These are phyloP conservation scores for Pueraria montana DNA, from an alignment of 306 rosid species.

Conservation along the genomic window DNA sequence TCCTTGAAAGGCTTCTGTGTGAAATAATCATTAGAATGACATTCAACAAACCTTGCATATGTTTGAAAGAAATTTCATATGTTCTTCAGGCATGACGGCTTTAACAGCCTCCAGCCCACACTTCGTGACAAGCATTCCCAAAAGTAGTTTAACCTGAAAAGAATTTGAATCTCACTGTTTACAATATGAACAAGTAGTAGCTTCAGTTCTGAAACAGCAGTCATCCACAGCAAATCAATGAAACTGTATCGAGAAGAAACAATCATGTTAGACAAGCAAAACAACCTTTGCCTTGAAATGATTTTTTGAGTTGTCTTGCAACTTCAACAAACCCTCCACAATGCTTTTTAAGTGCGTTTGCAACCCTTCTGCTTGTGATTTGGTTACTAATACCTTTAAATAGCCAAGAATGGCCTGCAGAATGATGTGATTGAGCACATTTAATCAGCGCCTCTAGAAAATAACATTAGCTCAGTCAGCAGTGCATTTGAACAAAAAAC, in stretches of 20 bases:
- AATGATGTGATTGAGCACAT: conserved; percentile 27
- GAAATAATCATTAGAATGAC: neutral
- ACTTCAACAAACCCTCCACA: conserved; percentile 87
- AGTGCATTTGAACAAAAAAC: conserved; percentile 29
- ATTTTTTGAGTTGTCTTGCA: conserved; percentile 86
- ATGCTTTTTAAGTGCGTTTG: conserved; percentile 71
- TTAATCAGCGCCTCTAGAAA: neutral
- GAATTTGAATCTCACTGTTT: conserved; percentile 19
- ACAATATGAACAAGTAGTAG: conserved; percentile 29
- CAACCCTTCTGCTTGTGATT: conserved; percentile 82
- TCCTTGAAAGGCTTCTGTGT: conserved; percentile 3
- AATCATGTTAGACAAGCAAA: conserved; percentile 8
- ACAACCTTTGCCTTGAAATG: conserved; percentile 89
- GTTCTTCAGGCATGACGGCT: conserved; percentile 93
- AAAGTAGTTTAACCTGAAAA: conserved; percentile 80
- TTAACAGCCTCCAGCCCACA: conserved; percentile 91
- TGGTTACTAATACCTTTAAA: conserved; percentile 87
- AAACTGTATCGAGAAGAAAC: conserved; percentile 5
- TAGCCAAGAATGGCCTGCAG: conserved; percentile 93
- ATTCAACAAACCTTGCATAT: conserved; percentile 79
- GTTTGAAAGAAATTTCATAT: conserved; percentile 89
- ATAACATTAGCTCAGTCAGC: conserved; percentile 20
- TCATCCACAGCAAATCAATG: conserved; percentile 36
- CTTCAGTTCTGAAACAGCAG: conserved; percentile 22
- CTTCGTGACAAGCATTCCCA: conserved; percentile 84